Evolutionary conservation across 352 stramenopile genomes (phyloP).

Genomic region (Aphanomyces stellatus): DNA sequence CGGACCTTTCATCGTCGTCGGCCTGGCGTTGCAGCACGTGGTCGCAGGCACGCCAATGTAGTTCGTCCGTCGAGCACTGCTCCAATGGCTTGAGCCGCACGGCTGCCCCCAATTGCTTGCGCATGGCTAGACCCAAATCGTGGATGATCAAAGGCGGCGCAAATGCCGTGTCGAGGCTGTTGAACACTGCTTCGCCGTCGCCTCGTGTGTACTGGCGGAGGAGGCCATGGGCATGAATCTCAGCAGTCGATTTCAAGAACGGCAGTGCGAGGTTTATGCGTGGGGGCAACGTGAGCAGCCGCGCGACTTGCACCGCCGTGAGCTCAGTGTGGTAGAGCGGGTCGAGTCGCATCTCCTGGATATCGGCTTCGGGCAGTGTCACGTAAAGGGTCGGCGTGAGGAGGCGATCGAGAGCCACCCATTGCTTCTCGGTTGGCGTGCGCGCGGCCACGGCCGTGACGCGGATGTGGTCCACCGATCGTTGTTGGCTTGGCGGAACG

Average conservation of each 20-base stretch:
- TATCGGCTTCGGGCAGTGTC: constrained; percentile 39
- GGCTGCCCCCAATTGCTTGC: not conserved
- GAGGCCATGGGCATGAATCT: constrained; percentile 48
- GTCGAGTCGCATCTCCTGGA: constrained; percentile 43
- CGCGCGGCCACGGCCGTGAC: constrained; percentile 40
- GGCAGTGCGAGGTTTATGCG: constrained; percentile 59
- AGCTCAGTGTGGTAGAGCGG: constrained; percentile 37
- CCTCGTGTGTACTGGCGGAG: constrained; percentile 63
- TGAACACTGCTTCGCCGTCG: constrained; percentile 39
- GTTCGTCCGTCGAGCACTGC: not conserved
- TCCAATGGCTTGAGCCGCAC: not conserved
- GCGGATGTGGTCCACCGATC: constrained; percentile 30
- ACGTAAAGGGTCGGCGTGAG: constrained; percentile 60
- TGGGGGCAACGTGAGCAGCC: constrained; percentile 42
- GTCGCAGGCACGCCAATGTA: not conserved
- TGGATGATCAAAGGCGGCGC: not conserved
- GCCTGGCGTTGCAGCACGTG: not conserved
- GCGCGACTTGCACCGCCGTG: constrained; percentile 37
- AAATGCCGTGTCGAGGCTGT: not conserved
- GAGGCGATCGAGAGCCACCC: constrained; percentile 56
- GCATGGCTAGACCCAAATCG: not conserved
- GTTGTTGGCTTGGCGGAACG: too few relatives aligned
- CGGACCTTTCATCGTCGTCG: not conserved
- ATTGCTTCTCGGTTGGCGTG: constrained; percentile 48
- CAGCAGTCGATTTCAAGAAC: constrained; percentile 50